A percentile compares a stretch with the other conserved stretches of the same genome.
These are phyloP conservation scores for Cyclotella cryptica DNA, from an alignment of 108 stramenopile species.

Conservation along the genomic window DNA sequence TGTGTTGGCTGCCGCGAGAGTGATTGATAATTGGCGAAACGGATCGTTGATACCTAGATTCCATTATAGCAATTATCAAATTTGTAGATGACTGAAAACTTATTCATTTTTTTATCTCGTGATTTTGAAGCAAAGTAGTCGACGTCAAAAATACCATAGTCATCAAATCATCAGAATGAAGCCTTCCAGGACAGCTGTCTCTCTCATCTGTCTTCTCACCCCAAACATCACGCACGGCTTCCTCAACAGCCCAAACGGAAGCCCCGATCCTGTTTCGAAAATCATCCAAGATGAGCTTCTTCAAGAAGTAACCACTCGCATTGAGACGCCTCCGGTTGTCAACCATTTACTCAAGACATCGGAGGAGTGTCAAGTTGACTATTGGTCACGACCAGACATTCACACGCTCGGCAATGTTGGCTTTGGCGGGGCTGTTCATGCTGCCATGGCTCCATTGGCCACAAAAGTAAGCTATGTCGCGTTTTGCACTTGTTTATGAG, in stretches of 20 bases:
- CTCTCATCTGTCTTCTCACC: conserved; percentile 3
- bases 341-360: conserved; percentile 35
- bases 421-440: conserved; percentile 67
- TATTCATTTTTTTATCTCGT: background rate
- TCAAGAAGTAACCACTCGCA: background rate
- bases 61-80: no score
- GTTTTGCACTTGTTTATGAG: background rate
- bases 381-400: conserved; percentile 62
- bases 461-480: conserved; percentile 53
- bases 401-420: conserved; percentile 69
- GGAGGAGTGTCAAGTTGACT: conserved; percentile 41
- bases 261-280: conserved; percentile 92
- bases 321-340: conserved; percentile 23
- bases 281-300: conserved; percentile 56
- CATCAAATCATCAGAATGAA: conserved; percentile 18
- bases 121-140: background rate
- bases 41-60: no score
- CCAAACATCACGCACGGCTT: background rate
- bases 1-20: no score
- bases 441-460: conserved; percentile 77
- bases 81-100: background rate
- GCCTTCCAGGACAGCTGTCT: conserved; percentile 11
- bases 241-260: conserved; percentile 82
- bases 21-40: no score
- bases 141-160: background rate